These are phyloP conservation scores for Mycena belliarum DNA, from an alignment of 768 basidiomycete species.

Conservation along the genomic window DNA sequence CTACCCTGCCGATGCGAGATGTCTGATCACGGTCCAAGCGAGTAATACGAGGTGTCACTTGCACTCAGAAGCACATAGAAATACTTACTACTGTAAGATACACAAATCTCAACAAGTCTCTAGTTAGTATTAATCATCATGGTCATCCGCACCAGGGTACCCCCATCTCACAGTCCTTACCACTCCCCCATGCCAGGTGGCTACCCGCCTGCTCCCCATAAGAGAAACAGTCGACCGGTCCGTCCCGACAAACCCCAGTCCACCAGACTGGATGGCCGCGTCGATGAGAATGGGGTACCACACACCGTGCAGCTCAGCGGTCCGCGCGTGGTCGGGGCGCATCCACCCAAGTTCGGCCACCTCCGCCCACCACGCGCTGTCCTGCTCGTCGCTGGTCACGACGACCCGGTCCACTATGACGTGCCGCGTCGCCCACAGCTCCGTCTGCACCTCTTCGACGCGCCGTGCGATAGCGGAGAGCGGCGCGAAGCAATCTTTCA, in stretches of 20 bases:
- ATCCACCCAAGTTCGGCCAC: conserved; percentile 33
- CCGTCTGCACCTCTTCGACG: conserved; percentile 34
- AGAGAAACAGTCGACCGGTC: conserved; percentile 48
- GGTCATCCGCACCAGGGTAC: conserved; percentile 29
- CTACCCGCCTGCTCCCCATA: conserved; percentile 43
- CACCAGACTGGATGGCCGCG: conserved; percentile 48
- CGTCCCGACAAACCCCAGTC: conserved; percentile 51
- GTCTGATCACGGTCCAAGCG: conserved; percentile 4
- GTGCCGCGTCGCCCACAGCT: conserved; percentile 25
- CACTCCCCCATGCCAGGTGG: conserved; percentile 46
- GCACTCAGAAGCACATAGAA: no score
- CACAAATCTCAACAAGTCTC: no score
- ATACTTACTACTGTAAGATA: no score
- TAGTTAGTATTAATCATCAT: neutral
- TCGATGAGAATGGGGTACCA: conserved; percentile 50
- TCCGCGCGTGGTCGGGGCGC: conserved; percentile 32
- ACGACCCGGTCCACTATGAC: conserved; percentile 31
- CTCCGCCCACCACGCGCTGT: conserved; percentile 33
- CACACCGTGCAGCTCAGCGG: conserved; percentile 33
- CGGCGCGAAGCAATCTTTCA: conserved; percentile 32
- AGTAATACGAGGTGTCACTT: no score
- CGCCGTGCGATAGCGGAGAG: conserved; percentile 29
- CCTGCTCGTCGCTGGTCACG: conserved; percentile 40
- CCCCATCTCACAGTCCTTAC: conserved; percentile 41
- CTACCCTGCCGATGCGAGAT: neutral